Conservation (phyloP, 331 rosid species). For the Saraca asoca region DNA sequence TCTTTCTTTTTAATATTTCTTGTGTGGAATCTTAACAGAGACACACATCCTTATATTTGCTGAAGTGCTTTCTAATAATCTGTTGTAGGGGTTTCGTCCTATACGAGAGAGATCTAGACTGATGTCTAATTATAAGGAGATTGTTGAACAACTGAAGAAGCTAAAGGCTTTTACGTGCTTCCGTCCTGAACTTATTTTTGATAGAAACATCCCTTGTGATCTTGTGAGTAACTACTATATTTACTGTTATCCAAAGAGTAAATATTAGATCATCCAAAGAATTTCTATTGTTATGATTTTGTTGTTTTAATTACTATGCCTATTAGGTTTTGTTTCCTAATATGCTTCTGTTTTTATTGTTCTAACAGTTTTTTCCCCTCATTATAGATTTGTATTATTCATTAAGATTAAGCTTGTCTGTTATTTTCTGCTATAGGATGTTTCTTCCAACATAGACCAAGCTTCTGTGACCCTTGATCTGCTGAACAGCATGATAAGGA, state of each 20-base stretch:
- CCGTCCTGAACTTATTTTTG: slow-evolving; percentile 42
- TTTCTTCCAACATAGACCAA: slow-evolving; percentile 71
- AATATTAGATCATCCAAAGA: background rate
- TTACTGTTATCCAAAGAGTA: background rate
- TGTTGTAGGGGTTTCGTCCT: slow-evolving; percentile 77
- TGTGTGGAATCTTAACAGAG: background rate
- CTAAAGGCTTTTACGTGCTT: slow-evolving; percentile 43
- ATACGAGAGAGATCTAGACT: slow-evolving; percentile 69
- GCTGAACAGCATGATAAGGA: slow-evolving; percentile 48
- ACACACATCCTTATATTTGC: background rate
- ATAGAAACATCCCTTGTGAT: slow-evolving; percentile 23
- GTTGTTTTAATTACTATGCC: background rate
- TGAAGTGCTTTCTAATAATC: slow-evolving; percentile 18
- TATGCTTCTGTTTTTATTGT: slow-evolving; percentile 15
- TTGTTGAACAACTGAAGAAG: slow-evolving; percentile 53
- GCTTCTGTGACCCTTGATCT: slow-evolving; percentile 57
- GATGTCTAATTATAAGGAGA: slow-evolving; percentile 50
- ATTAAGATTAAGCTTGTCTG: slow-evolving; percentile 25
- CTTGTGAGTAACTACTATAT: slow-evolving; percentile 46
- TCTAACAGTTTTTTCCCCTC: background rate
- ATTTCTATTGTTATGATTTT: background rate
- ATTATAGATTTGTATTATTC: slow-evolving; percentile 1
- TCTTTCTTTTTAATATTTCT: slow-evolving; percentile 15
- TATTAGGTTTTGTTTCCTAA: too few relatives aligned
- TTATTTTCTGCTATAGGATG: slow-evolving; percentile 40